These are phyloP conservation scores for Colletotrichum viniferum DNA, from an alignment of 2,329 filamentous ascomycete species.

Conservation along the genomic window DNA sequence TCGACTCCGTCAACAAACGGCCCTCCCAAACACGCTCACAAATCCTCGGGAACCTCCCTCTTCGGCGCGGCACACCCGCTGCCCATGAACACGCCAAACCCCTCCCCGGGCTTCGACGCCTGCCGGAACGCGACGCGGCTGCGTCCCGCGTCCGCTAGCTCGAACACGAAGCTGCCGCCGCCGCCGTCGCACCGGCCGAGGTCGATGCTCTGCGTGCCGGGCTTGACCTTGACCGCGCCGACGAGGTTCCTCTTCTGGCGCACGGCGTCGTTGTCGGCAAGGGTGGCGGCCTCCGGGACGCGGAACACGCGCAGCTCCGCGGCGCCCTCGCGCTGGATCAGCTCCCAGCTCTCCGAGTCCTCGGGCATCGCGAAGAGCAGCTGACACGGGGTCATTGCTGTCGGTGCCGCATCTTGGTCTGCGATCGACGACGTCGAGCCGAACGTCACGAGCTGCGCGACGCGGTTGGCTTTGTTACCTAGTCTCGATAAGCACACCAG, in stretches of 20 bases:
- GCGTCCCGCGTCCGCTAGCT: conserved; percentile 9
- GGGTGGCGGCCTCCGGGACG: neutral
- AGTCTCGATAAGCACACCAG: neutral
- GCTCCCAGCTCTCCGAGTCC: conserved; percentile 21
- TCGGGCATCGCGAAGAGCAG: conserved; percentile 20
- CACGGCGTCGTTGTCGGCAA: neutral
- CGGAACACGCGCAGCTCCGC: conserved; percentile 4
- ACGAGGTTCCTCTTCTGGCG: neutral
- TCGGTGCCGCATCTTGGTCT: neutral
- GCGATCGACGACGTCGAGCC: neutral
- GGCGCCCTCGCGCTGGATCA: conserved; percentile 21
- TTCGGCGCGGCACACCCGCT: neutral
- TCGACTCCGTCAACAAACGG: neutral
- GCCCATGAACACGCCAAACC: conserved; percentile 16
- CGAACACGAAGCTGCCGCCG: conserved; percentile 12
- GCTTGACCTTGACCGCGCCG: conserved; percentile 3
- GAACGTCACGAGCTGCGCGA: conserved; percentile 20
- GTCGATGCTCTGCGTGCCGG: conserved; percentile 12
- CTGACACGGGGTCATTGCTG: neutral
- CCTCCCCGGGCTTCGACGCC: neutral
- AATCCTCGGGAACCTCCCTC: neutral
- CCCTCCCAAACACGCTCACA: neutral
- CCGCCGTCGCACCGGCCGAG: conserved; percentile 10
- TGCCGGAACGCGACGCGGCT: conserved; percentile 20
- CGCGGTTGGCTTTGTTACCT: conserved; percentile 19